A percentile compares a stretch with the other conserved stretches of the same genome.
These are phyloP conservation scores for Lomentospora prolificans DNA, from an alignment of 2,329 filamentous ascomycete genomes.

Conservation along the genomic window DNA sequence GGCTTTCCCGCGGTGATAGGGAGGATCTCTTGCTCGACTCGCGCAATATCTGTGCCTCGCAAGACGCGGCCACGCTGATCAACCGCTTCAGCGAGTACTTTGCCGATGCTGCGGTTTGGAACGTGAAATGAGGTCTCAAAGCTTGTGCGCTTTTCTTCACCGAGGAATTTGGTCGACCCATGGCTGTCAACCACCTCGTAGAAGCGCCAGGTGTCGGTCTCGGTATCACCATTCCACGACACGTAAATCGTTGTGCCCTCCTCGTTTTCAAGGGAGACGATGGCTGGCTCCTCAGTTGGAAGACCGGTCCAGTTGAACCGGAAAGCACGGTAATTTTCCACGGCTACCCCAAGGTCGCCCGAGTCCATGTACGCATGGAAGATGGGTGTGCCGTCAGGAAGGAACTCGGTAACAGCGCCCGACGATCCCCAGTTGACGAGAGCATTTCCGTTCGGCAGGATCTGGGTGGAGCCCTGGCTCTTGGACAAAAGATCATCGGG, in stretches of 20 bases:
- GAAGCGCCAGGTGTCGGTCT: conserved; percentile 38
- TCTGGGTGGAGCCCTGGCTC: conserved; percentile 41
- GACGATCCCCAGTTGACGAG: conserved; percentile 48
- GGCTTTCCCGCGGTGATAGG: neutral
- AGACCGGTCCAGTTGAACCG: conserved; percentile 42
- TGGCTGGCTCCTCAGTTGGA: conserved; percentile 21
- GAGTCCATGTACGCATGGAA: conserved; percentile 41
- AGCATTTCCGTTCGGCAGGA: conserved; percentile 41
- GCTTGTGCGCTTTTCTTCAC: conserved; percentile 25
- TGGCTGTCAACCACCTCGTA: conserved; percentile 26
- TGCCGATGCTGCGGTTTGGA: neutral
- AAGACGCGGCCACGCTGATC: neutral
- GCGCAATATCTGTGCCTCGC: neutral
- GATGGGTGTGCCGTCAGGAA: conserved; percentile 35
- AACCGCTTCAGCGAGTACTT: neutral
- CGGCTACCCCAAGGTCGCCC: conserved; percentile 23
- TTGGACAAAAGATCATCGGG: conserved; percentile 38
- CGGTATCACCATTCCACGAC: conserved; percentile 43
- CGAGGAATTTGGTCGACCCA: conserved; percentile 26
- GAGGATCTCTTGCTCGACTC: neutral
- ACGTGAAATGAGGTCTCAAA: conserved; percentile 31
- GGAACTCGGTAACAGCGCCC: conserved; percentile 36
- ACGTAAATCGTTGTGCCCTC: conserved; percentile 29
- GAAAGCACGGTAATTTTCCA: conserved; percentile 45
- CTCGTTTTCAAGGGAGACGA: conserved; percentile 17